Conservation (phyloP, 176 grass and related monocot genomes). For the Oryza nivara region DNA sequence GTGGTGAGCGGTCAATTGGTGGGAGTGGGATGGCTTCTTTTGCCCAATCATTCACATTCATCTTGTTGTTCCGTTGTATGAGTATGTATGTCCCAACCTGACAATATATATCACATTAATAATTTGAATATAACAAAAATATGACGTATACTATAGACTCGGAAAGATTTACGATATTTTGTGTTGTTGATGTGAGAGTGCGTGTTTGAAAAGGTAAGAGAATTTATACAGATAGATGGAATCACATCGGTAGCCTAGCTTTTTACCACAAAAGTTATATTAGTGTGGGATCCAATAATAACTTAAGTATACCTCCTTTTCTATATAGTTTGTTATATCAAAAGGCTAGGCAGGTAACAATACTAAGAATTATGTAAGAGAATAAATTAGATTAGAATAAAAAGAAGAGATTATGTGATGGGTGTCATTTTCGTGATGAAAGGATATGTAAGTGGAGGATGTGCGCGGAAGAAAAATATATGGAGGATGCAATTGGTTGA, state of each 20-base stretch:
- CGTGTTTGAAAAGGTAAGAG: background rate
- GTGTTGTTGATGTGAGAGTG: background rate
- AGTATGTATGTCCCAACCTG: background rate
- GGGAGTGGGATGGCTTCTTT: conserved; percentile 8
- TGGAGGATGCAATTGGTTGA: background rate
- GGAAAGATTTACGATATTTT: background rate
- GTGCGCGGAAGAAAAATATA: too few species aligned
- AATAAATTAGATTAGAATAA: background rate
- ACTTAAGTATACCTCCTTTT: too few species aligned
- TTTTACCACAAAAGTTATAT: background rate
- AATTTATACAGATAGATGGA: background rate
- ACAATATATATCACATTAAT: background rate
- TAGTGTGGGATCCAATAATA: background rate
- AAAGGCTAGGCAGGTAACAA: background rate
- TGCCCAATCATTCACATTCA: conserved; percentile 19
- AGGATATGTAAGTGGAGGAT: background rate
- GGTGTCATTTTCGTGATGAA: background rate
- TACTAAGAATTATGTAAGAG: too few species aligned
- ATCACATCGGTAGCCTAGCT: background rate
- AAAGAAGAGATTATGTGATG: background rate
- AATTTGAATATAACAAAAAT: background rate
- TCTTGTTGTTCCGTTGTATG: background rate
- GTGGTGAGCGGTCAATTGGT: conserved; percentile 25
- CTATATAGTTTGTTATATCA: background rate
- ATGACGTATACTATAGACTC: background rate